phyloP scores from a whole-genome alignment of 768 basidiomycete species.

The Albatrellus ellisii region DNA sequence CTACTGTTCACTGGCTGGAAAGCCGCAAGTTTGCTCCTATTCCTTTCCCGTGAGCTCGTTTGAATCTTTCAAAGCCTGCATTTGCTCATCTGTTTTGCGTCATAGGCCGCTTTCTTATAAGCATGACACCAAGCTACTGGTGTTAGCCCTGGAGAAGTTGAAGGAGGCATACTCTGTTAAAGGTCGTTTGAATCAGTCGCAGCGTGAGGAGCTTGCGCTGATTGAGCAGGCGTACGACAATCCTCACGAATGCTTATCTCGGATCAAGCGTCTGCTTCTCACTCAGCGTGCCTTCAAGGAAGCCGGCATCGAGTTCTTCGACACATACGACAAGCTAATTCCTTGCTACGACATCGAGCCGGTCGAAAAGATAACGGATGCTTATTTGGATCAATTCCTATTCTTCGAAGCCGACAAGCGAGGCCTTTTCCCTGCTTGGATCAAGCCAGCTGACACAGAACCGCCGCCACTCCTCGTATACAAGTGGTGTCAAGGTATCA shows the following conservation, averaged over 20 bases:
- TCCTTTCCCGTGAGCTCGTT: slow-evolving; percentile 73
- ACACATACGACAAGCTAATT: slow-evolving; percentile 96
- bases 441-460: slow-evolving; percentile 94
- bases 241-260: slow-evolving; percentile 95
- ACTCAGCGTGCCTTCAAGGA: slow-evolving; percentile 99
- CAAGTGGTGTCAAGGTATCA: slow-evolving; percentile 99
- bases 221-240: slow-evolving; percentile 99
- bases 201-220: slow-evolving; percentile 93
- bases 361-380: slow-evolving; percentile 99
- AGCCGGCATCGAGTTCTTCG: slow-evolving; percentile 92
- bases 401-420: slow-evolving; percentile 99
- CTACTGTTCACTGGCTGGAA: slow-evolving; percentile 98
- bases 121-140: slow-evolving; percentile 96
- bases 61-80: background rate
- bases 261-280: slow-evolving; percentile 92
- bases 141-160: slow-evolving; percentile 92
- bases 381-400: slow-evolving; percentile 96
- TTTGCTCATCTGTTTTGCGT: background rate
- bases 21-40: slow-evolving; percentile 97
- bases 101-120: slow-evolving; percentile 88
- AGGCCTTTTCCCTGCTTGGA: slow-evolving; percentile 96
- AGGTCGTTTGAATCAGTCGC: slow-evolving; percentile 92
- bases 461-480: slow-evolving; percentile 95
- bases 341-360: slow-evolving; percentile 99
- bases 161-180: slow-evolving; percentile 99